Evolutionary conservation across 2,329 filamentous ascomycete genomes (phyloP), one percentile per base, ranked within the genome.

Genomic region (Claviceps africana): DNA sequence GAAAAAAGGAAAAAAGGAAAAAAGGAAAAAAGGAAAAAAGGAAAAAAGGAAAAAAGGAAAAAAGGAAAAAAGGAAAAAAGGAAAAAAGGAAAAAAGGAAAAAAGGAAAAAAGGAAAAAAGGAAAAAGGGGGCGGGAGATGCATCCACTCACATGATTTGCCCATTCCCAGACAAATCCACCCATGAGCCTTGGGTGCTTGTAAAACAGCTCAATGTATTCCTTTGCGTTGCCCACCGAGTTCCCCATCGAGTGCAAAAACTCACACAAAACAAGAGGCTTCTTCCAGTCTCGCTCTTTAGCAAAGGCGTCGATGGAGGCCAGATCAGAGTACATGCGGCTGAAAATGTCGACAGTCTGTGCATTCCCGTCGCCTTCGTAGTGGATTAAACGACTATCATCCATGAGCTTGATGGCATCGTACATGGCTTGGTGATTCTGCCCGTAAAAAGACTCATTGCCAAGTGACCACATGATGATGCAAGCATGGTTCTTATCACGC

Each of bases 381-480:
- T 86, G 83, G 1, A 86, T 70, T 0, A 77, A 74, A 2, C 82
- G 71, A 6, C 72, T 78, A 1, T 67, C 60, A 54, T 86, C 83
- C 13, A 75, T 70, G 0, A 66, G 59, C 56, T 78, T 81, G 58
- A 81, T 77, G 63, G 73, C 80, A 4, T 81, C 70, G 54, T 82
- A 82, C 83, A 87, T 88, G 10, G 77, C 78, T 48, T 73, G 73
- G 52, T 84, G 81, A 54, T 87, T 87, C 1, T 69, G 67, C 0
- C 84, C 84, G 53, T 85, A 86, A 59, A 85, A 87, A 0, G 82
- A 74, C 60, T 87, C 83, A 53, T 87, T 88, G 0, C 84, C 84
- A 0, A 88, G 69, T 19, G 79, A 83, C 85, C 84, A 88, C 50
- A 86, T 77, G 45, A 87, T 77, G 3, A 88, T 69, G 6, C 73